A percentile compares a stretch with the other conserved stretches of the same genome.
phyloP scores from a whole-genome alignment of 2,329 filamentous ascomycete species.

The Dendrostoma leiphaemia region DNA sequence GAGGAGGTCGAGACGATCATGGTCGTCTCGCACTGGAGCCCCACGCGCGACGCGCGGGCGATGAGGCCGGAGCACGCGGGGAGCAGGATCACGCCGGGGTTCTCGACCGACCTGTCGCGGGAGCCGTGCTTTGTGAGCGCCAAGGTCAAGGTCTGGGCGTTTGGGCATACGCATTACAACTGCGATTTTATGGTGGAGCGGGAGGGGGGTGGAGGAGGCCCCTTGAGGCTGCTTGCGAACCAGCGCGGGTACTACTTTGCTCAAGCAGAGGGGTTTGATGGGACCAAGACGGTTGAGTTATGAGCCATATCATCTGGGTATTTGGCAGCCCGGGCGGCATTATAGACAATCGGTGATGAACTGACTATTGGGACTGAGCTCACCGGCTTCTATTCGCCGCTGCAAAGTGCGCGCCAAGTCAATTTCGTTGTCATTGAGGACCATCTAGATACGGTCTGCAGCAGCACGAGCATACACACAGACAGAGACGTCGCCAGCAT shows the following conservation, averaged over 20 bases:
- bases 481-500: too few species aligned
- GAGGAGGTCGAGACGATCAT: constrained; percentile 27
- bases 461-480: too few species aligned
- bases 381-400: not conserved
- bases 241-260: constrained; percentile 24
- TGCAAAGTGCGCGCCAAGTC: too few species aligned
- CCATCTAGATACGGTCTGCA: too few species aligned
- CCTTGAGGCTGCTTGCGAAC: constrained; percentile 20
- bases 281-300: not conserved
- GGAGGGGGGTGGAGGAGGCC: not conserved
- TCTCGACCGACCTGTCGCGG: constrained; percentile 37
- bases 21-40: constrained; percentile 43
- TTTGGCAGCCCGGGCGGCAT: not conserved
- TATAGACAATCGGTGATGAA: not conserved
- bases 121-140: constrained; percentile 34
- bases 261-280: not conserved
- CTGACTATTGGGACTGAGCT: not conserved
- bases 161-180: constrained; percentile 49
- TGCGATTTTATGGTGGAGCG: constrained; percentile 34
- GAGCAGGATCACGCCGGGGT: constrained; percentile 27
- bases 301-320: not conserved
- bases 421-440: too few species aligned
- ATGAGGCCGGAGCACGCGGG: constrained; percentile 32
- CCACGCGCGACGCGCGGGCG: constrained; percentile 31
- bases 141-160: constrained; percentile 42